These are phyloP conservation scores for Peltaster fructicola DNA, from an alignment of 2,329 filamentous ascomycete species.

Conservation along the genomic window DNA sequence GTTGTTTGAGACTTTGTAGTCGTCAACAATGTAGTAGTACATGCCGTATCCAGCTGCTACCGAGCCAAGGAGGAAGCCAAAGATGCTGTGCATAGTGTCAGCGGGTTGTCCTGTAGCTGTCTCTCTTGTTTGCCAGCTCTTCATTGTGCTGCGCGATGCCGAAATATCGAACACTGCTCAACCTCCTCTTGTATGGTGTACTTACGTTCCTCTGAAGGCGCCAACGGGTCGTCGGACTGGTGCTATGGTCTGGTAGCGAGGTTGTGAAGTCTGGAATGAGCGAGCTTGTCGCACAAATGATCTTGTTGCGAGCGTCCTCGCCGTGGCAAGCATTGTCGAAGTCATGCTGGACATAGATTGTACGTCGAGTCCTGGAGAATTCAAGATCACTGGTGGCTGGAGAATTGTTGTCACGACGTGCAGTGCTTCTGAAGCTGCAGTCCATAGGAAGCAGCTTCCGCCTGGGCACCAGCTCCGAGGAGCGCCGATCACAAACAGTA, in stretches of 20 bases:
- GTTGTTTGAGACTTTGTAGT: slow-evolving; percentile 88
- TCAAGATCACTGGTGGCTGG: too few relatives aligned
- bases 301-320: too few relatives aligned
- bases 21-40: slow-evolving; percentile 83
- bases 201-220: slow-evolving; percentile 56
- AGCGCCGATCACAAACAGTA: too few relatives aligned
- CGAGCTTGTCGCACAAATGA: too few relatives aligned
- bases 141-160: background rate
- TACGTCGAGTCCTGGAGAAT: too few relatives aligned
- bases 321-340: too few relatives aligned
- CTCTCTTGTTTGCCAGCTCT: background rate
- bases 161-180: background rate
- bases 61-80: slow-evolving; percentile 79
- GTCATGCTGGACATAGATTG: too few relatives aligned
- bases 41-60: slow-evolving; percentile 62
- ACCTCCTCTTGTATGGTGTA: slow-evolving; percentile 8
- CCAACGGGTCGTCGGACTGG: slow-evolving; percentile 49
- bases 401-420: too few relatives aligned
- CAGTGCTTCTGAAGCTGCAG: too few relatives aligned
- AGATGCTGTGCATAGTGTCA: slow-evolving; percentile 39
- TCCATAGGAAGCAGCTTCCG: too few relatives aligned
- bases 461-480: too few relatives aligned
- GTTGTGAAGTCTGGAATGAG: slow-evolving; percentile 21
- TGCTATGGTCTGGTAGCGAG: slow-evolving; percentile 12
- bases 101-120: background rate